Base-by-base conservation (phyloP, 306 rosid species). In the Cicer judaicum region DNA sequence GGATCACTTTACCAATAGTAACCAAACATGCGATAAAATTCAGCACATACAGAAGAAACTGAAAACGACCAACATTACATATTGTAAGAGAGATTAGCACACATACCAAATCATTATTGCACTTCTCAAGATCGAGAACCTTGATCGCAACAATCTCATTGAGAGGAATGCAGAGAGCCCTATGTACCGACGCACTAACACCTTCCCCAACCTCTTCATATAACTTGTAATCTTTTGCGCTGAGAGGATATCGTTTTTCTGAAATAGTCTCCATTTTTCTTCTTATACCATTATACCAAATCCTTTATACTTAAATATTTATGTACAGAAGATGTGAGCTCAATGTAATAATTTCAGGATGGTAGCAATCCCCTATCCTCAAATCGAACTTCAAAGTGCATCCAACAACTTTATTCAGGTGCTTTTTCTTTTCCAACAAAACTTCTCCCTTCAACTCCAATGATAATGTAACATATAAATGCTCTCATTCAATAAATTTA, bases 181-280 rank as follows among this genome's bases (percentile, higher is more conserved):
- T 85, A 79, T 83, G 73, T 73, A 93, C 98, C 0, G 94, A 81
- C 75, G 98, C 98, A 11, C 98, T 93, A 55, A 93, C 97, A 14
- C 98, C 98, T 83, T 93, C 98, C 70, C 98, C 98, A 64, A 93
- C 98, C 85, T 93, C 97, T 91, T 93, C 98, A 61, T 93, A 93
- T 76, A 93, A 85, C 78, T 87, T 90, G 67, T 93, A 93, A 78
- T 93, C 91, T 67, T 84, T 81, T 41, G 97, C 97, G 78, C 78
- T 79, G 64, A 91, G 86, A 76, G 98, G 98, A 83, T 75, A 93
- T 57, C 57, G 85, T 76, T 88, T 93, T 71, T 88, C 92, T 34
- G 77, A 70, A 65, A 72, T 72, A 61, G 49, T 68, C 81, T 85
- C 94, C 98, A 91, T 91, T 84, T 69, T 88, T 71, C 76, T 85